A percentile compares a stretch with the other conserved stretches of the same genome.
These are phyloP conservation scores for Mycena galericulata DNA, from an alignment of 768 basidiomycete species.

Conservation along the genomic window DNA sequence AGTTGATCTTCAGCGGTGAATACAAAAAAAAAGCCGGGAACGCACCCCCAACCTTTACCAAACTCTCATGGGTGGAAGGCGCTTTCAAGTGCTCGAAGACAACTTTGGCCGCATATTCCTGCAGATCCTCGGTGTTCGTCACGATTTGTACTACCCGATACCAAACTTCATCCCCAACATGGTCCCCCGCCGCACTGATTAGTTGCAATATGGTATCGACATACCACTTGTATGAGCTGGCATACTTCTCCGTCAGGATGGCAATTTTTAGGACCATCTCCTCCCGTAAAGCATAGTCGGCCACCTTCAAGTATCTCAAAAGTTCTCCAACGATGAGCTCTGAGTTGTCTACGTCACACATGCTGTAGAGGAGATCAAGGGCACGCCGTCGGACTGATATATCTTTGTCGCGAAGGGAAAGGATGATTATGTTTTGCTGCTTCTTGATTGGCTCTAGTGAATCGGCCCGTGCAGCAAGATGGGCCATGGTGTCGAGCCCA, in stretches of 20 bases:
- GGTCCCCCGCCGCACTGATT: slow-evolving; percentile 96
- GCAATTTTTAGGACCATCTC: slow-evolving; percentile 99
- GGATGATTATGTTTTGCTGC: slow-evolving; percentile 95
- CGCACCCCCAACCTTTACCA: slow-evolving; percentile 96
- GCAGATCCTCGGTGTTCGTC: slow-evolving; percentile 97
- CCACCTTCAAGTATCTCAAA: slow-evolving; percentile 92
- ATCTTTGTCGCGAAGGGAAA: slow-evolving; percentile 95
- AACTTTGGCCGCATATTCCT: slow-evolving; percentile 94
- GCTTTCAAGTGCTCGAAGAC: slow-evolving; percentile 90
- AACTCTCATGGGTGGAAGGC: slow-evolving; percentile 89
- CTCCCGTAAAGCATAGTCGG: slow-evolving; percentile 95
- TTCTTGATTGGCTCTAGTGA: slow-evolving; percentile 93
- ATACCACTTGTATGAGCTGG: slow-evolving; percentile 98
- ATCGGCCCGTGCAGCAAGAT: slow-evolving; percentile 94
- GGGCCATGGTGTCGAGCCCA: slow-evolving; percentile 97
- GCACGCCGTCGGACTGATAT: slow-evolving; percentile 96
- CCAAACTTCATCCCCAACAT: slow-evolving; percentile 99
- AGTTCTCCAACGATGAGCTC: slow-evolving; percentile 97
- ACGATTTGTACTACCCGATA: slow-evolving; percentile 99
- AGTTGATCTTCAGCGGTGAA: slow-evolving; percentile 7
- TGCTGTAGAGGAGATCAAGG: slow-evolving; percentile 96
- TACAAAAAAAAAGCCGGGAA: background rate
- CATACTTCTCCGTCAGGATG: slow-evolving; percentile 98
- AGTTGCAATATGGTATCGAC: slow-evolving; percentile 97
- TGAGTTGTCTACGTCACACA: slow-evolving; percentile 98